Percentiles rank a stretch among this genome's conserved stretches.
Evolutionary conservation across 2,329 filamentous ascomycete species (phyloP).

Genomic region (Penicillium janthinellum): DNA sequence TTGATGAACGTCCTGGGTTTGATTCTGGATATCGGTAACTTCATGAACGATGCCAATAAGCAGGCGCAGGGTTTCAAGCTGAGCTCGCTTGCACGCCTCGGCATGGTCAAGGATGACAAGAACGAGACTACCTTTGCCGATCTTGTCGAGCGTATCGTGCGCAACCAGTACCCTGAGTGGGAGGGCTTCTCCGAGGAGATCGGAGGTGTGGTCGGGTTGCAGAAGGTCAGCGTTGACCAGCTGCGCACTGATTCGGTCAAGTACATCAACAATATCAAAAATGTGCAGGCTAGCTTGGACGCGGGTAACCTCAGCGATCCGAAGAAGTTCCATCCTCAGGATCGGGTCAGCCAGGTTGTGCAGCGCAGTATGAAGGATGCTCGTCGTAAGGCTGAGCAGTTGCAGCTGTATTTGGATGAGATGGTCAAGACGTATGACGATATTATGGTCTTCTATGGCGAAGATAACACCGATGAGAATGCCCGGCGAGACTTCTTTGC

Average conservation of each 20-base stretch:
- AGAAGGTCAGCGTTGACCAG: conserved; percentile 95
- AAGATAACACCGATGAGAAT: conserved; percentile 88
- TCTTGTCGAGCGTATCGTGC: conserved; percentile 92
- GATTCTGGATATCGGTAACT: conserved; percentile 97
- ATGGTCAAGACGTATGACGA: conserved; percentile 91
- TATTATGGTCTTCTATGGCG: conserved; percentile 95
- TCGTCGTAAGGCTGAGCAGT: conserved; percentile 90
- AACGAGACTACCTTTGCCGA: conserved; percentile 96
- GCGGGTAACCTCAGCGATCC: conserved; percentile 92
- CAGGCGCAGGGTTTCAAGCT: conserved; percentile 98
- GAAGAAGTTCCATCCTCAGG: conserved; percentile 97
- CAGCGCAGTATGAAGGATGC: conserved; percentile 97
- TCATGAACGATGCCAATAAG: conserved; percentile 99
- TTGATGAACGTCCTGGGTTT: conserved; percentile 95
- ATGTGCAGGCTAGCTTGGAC: conserved; percentile 89
- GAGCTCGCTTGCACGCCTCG: conserved; percentile 85
- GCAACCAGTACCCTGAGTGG: conserved; percentile 95
- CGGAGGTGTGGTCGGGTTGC: conserved; percentile 70
- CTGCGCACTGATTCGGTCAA: conserved; percentile 82
- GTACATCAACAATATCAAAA: conserved; percentile 94
- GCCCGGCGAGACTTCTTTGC: conserved; percentile 93
- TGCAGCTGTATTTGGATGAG: conserved; percentile 89
- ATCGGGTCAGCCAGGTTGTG: conserved; percentile 88
- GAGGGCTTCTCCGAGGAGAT: conserved; percentile 88
- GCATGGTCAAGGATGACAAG: conserved; percentile 99